Conservation (phyloP, 2,329 filamentous ascomycete species). For the Aureobasidium sp. region DNA sequence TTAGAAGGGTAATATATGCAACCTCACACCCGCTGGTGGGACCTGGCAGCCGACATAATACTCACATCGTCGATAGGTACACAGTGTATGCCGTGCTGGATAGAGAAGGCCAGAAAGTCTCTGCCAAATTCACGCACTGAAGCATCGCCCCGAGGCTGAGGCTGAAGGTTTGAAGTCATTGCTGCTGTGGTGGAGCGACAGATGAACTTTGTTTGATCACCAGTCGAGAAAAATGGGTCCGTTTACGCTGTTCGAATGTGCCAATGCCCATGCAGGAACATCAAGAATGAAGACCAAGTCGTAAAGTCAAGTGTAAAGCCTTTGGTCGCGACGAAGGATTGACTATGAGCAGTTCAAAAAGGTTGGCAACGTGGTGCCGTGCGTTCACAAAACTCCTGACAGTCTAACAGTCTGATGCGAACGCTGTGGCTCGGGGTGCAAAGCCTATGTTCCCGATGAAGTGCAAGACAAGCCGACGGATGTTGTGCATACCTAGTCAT, state of each 20-base stretch:
- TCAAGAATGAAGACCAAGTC: background rate
- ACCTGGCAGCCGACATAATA: background rate
- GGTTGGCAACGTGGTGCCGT: slow-evolving; percentile 4
- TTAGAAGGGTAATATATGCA: background rate
- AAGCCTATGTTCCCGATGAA: background rate
- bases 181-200: background rate
- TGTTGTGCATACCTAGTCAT: background rate
- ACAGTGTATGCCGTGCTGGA: slow-evolving; percentile 22
- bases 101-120: slow-evolving; percentile 18
- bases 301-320: background rate
- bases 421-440: background rate
- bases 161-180: slow-evolving; percentile 4
- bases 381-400: background rate
- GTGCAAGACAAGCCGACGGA: slow-evolving; percentile 1
- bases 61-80: slow-evolving; percentile 29
- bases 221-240: background rate
- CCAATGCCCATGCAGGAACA: background rate
- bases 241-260: background rate
- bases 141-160: slow-evolving; percentile 22
- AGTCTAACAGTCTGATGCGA: background rate
- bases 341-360: background rate
- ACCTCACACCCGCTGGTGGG: background rate
- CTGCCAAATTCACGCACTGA: slow-evolving; percentile 18
- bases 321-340: background rate
- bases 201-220: background rate